Conservation (phyloP, 1,284 basidiomycete species). For the Coniophora puteana region DNA sequence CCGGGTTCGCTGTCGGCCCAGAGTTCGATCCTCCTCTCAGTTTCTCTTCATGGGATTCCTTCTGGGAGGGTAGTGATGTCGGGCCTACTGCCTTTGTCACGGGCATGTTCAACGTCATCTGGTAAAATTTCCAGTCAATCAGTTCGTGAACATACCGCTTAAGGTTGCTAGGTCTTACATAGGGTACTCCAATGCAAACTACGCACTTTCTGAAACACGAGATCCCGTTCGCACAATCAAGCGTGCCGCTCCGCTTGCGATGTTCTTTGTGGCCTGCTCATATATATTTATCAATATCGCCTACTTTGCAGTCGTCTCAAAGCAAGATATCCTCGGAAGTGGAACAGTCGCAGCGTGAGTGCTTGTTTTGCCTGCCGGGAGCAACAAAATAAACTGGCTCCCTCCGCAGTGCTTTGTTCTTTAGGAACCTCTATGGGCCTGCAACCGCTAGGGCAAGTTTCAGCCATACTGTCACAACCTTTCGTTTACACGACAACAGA, state of each 20-base stretch:
- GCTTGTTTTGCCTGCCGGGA: background rate
- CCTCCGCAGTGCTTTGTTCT: slow-evolving; percentile 52
- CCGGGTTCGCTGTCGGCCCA: slow-evolving; percentile 40
- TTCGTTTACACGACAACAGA: slow-evolving; percentile 38
- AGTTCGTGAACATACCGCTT: no score
- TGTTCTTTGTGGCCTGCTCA: slow-evolving; percentile 47
- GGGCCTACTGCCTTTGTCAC: slow-evolving; percentile 54
- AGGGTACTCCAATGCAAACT: slow-evolving; percentile 71
- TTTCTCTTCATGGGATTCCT: slow-evolving; percentile 44
- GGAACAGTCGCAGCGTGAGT: slow-evolving; percentile 59
- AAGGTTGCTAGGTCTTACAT: slow-evolving; percentile 51
- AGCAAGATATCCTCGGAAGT: slow-evolving; percentile 59
- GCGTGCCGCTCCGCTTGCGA: slow-evolving; percentile 59
- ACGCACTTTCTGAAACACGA: slow-evolving; percentile 63
- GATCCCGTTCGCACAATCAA: slow-evolving; percentile 67
- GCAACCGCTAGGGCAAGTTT: slow-evolving; percentile 47
- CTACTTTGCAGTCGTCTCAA: slow-evolving; percentile 67
- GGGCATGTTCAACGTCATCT: slow-evolving; percentile 65
- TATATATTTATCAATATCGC: slow-evolving; percentile 65
- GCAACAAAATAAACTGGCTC: no score
- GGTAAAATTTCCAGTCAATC: slow-evolving; percentile 35
- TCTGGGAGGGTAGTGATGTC: slow-evolving; percentile 51
- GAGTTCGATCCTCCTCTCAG: slow-evolving; percentile 46
- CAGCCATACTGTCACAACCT: background rate
- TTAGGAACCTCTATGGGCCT: slow-evolving; percentile 63